Evolutionary conservation across 192 early-diverging fungal species (phyloP), one percentile per base, ranked within the genome.

Genomic region (Podila clonocystis): DNA sequence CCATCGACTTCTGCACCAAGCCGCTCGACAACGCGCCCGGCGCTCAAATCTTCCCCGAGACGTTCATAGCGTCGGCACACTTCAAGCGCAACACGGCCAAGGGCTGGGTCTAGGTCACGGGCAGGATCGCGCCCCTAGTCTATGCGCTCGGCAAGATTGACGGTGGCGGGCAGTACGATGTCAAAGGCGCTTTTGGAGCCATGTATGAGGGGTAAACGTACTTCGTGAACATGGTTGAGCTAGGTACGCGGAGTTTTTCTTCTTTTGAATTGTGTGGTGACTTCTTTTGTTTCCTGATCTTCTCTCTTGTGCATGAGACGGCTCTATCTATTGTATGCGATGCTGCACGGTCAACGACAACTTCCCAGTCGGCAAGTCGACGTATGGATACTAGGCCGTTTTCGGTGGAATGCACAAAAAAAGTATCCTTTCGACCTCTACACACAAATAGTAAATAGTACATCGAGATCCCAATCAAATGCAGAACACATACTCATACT

Each of bases 101-200:
- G 52, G 65, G 58, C 13, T 88, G 82, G 41, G 84, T 88, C 38
- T 85, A 88, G 73, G 76, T 86, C 29, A 88, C 87, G 36, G 87
- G 87, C 45, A 74, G 62, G 55, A 86, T 86, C 26, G n/a, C 72
- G 30, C 72, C 77, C 9, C 22, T 28, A 11, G 68, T 66, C 26
- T 85, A 69, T 41, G 59, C 48, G 13, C 50, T 85, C 17, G 24
- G 55, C 17, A 8, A 60, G 2, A 75, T 50, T 2, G 87, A 88
- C 29, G 70, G 73, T 29, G 87, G 87, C 59, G 87, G 85, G 55
- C 87, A 88, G 65, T 83, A 72, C 48, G 87, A 88, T 69, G 34
- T 80, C 29, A 74, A 74, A 57, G 20, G 82, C 87, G 12, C 87
- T 83, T 28, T 19, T 55, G 2, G 74, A n/a, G 30, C 85, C 48